Evolutionary conservation across 495 filamentous ascomycete species (phyloP).

Genomic region (Aspergillus saccharolyticus): DNA sequence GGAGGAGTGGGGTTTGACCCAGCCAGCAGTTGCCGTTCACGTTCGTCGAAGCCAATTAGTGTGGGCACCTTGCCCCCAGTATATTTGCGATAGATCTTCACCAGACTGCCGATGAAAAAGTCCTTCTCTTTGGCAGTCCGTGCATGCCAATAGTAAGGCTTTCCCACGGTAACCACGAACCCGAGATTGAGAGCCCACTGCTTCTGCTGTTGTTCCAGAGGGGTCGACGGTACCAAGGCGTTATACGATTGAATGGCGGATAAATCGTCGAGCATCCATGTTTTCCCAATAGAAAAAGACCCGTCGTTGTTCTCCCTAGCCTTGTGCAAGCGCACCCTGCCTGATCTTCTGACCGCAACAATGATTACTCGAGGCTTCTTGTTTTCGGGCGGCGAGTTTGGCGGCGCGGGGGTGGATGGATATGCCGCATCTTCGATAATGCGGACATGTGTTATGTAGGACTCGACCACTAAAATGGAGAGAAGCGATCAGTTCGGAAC

Average conservation of each 20-base stretch:
- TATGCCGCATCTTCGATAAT: conserved; percentile 79
- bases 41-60: conserved; percentile 74
- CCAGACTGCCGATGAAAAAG: conserved; percentile 89
- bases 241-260: conserved; percentile 72
- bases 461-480: conserved; percentile 64
- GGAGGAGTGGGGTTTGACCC: conserved; percentile 35
- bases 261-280: conserved; percentile 90
- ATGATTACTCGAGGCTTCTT: conserved; percentile 91
- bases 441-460: conserved; percentile 94
- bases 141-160: conserved; percentile 97
- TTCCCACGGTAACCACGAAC: conserved; percentile 84
- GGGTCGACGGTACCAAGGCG: conserved; percentile 44
- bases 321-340: conserved; percentile 92
- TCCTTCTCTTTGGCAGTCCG: conserved; percentile 90
- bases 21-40: conserved; percentile 66
- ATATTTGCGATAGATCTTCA: conserved; percentile 95
- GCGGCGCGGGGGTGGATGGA: conserved; percentile 82
- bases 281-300: conserved; percentile 95
- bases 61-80: conserved; percentile 79
- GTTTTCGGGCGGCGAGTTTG: conserved; percentile 58
- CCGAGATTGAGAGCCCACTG: conserved; percentile 75
- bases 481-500: conserved; percentile 13
- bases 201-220: conserved; percentile 60
- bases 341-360: conserved; percentile 85
- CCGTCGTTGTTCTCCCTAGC: conserved; percentile 91